Percentiles rank a stretch among this genome's conserved stretches.
Evolutionary conservation across 2,329 filamentous ascomycete species (phyloP).

Genomic region (Dothideomycetes sp.): DNA sequence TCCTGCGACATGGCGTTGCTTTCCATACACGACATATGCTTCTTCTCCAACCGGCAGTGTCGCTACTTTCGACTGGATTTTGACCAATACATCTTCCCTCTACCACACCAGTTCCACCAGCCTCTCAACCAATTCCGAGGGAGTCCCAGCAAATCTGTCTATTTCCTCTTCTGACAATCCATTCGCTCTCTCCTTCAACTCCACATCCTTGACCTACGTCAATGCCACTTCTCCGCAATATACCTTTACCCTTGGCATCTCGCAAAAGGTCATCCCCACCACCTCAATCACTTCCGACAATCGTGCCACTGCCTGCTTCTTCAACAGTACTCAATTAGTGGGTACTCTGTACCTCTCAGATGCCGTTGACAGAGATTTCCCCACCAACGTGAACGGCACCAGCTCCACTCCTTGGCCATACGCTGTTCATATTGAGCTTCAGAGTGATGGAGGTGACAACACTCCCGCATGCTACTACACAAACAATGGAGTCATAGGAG

Average conservation of each 20-base stretch:
- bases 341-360: conserved; percentile 46
- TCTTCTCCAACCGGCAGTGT: conserved; percentile 31
- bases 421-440: conserved; percentile 47
- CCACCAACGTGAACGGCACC: conserved; percentile 13
- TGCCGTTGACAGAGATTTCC: conserved; percentile 16
- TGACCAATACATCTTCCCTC: conserved; percentile 34
- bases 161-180: conserved; percentile 47
- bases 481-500: conserved; percentile 29
- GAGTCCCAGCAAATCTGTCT: conserved; percentile 27
- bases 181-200: conserved; percentile 48
- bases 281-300: conserved; percentile 36
- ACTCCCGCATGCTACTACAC: conserved; percentile 47
- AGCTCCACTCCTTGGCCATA: conserved; percentile 46
- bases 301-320: conserved; percentile 48
- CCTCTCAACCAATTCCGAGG: conserved; percentile 46
- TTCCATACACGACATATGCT: conserved; percentile 46
- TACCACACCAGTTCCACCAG: conserved; percentile 42
- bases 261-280: conserved; percentile 45
- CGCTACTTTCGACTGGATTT: conserved; percentile 52
- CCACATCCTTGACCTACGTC: conserved; percentile 41
- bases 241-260: conserved; percentile 45
- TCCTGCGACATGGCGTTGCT: conserved; percentile 53
- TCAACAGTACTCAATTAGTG: conserved; percentile 46
- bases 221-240: conserved; percentile 46
- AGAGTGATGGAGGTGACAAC: conserved; percentile 38